These are phyloP conservation scores for Agaricus subrufescens DNA, from an alignment of 768 basidiomycete species.

Conservation along the genomic window DNA sequence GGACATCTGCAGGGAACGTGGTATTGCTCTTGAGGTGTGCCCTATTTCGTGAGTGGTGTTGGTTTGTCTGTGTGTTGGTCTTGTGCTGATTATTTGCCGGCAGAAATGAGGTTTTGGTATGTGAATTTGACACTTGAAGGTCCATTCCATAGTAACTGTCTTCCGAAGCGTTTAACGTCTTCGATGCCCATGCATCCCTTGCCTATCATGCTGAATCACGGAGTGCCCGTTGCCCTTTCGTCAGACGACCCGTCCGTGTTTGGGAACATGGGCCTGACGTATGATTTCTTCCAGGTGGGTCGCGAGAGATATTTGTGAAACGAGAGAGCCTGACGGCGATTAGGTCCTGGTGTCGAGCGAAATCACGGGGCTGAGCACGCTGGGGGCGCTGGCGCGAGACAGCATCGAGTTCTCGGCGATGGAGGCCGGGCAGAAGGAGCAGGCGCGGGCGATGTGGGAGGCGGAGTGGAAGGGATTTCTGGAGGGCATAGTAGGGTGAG, in stretches of 20 bases:
- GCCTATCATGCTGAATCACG: constrained; percentile 66
- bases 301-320: not conserved
- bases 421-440: constrained; percentile 37
- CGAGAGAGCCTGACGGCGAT: not conserved
- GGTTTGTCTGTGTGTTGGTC: not conserved
- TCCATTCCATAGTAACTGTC: not conserved
- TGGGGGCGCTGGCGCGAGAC: constrained; percentile 60
- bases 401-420: constrained; percentile 61
- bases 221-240: constrained; percentile 64
- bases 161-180: constrained; percentile 57
- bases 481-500: constrained; percentile 19
- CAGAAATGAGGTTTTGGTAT: constrained; percentile 73
- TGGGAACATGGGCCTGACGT: constrained; percentile 73
- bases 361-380: constrained; percentile 55
- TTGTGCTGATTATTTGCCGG: constrained; percentile 2
- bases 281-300: constrained; percentile 71
- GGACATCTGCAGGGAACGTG: constrained; percentile 55
- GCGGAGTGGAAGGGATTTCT: constrained; percentile 44
- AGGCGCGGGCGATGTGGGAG: constrained; percentile 40
- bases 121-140: constrained; percentile 6
- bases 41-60: constrained; percentile 67
- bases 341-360: constrained; percentile 69
- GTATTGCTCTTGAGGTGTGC: constrained; percentile 70
- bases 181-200: constrained; percentile 81
- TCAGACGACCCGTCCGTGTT: constrained; percentile 79